phyloP scores from a whole-genome alignment of 306 rosid species.

The Phaseolus lunatus region DNA sequence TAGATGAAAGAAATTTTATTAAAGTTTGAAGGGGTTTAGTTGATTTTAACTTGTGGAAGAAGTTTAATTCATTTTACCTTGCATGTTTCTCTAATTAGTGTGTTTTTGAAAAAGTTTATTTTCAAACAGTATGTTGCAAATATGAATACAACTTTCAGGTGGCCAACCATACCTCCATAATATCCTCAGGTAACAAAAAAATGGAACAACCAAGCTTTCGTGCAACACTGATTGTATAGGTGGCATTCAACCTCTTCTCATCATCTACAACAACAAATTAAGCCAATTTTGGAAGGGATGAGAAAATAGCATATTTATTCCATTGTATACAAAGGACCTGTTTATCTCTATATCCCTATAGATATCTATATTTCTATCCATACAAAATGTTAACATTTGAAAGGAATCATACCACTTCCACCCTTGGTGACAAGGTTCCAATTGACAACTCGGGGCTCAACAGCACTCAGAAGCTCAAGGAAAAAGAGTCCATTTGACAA shows the following conservation, averaged over 20 bases:
- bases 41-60: not conserved
- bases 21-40: not conserved
- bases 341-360: not conserved
- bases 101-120: not conserved
- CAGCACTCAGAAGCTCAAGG: slow-evolving; percentile 96
- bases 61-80: not conserved
- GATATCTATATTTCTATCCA: not conserved
- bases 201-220: slow-evolving; percentile 97
- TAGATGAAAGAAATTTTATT: not conserved
- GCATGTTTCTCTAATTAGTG: not conserved
- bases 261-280: slow-evolving; percentile 60
- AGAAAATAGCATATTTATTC: not conserved
- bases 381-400: not conserved
- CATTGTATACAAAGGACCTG: not conserved
- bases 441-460: slow-evolving; percentile 94
- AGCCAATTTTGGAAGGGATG: slow-evolving; percentile 31
- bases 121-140: not conserved
- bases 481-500: slow-evolving; percentile 87
- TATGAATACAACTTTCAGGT: slow-evolving; percentile 6
- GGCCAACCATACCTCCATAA: slow-evolving; percentile 76
- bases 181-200: slow-evolving; percentile 92
- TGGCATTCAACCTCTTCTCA: slow-evolving; percentile 93
- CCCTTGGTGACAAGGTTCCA: slow-evolving; percentile 99
- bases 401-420: slow-evolving; percentile 69
- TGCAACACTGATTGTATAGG: slow-evolving; percentile 91